Conservation (phyloP, 2,329 filamentous ascomycete species). For the Diaporthe sp. region DNA sequence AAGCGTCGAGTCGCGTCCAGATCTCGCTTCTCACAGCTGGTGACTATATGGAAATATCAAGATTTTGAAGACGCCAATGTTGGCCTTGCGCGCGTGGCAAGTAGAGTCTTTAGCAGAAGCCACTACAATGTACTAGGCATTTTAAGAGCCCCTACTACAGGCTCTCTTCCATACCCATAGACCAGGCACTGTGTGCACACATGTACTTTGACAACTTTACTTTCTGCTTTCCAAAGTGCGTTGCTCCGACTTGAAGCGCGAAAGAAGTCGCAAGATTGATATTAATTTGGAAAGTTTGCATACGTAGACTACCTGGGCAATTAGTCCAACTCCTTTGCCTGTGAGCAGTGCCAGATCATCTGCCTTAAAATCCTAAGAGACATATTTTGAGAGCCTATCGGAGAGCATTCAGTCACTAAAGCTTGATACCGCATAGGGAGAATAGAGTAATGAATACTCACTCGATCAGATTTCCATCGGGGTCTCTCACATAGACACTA, state of each 20-base stretch:
- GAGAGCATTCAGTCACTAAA: neutral
- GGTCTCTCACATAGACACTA: constrained; percentile 70
- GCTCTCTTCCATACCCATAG: too few species aligned
- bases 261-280: too few species aligned
- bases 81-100: neutral
- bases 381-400: neutral
- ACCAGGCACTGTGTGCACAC: too few species aligned
- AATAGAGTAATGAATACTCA: constrained; percentile 47
- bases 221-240: too few species aligned
- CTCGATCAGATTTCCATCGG: constrained; percentile 72
- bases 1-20: neutral
- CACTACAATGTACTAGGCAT: too few species aligned
- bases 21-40: neutral
- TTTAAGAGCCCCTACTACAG: too few species aligned
- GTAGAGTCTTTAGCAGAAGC: neutral
- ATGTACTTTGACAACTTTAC: neutral
- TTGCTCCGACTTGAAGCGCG: neutral
- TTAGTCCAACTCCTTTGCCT: neutral
- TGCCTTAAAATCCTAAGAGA: neutral
- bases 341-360: neutral
- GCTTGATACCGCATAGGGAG: neutral
- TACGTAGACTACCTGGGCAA: too few species aligned
- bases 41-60: neutral
- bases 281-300: too few species aligned
- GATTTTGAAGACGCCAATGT: neutral